phyloP scores from a whole-genome alignment of 345 rosid genomes.

The Eucalyptus brandiana region DNA sequence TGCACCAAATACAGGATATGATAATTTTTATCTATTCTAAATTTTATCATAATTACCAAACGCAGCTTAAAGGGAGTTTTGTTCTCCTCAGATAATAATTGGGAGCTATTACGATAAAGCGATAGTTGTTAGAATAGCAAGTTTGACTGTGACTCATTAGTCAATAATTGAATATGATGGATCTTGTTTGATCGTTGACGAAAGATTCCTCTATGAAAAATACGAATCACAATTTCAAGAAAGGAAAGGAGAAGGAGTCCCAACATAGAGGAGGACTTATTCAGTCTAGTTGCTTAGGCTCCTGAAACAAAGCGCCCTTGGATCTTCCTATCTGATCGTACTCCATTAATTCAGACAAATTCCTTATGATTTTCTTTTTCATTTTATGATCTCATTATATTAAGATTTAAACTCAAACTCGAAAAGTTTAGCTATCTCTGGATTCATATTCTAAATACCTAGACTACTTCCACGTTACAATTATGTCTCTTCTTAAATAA shows the following conservation, averaged over 20 bases:
- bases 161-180: neutral
- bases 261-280: neutral
- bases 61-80: accelerated
- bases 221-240: neutral
- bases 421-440: neutral
- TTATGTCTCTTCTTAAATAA: neutral
- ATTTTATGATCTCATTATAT: neutral
- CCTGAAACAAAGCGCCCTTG: neutral
- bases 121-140: neutral
- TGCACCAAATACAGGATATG: too few species aligned
- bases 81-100: neutral
- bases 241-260: neutral
- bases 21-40: too few species aligned
- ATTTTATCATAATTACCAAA: too few species aligned
- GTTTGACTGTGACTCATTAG: neutral
- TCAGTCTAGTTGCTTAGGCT: neutral
- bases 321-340: neutral
- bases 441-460: neutral
- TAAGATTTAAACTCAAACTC: neutral
- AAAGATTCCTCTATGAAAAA: neutral
- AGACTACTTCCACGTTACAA: neutral
- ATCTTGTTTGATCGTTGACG: neutral
- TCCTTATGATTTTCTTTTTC: neutral
- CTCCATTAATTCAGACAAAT: neutral
- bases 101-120: neutral